Evolutionary conservation across 331 rosid genomes (phyloP).

Genomic region (Telfairia occidentalis): DNA sequence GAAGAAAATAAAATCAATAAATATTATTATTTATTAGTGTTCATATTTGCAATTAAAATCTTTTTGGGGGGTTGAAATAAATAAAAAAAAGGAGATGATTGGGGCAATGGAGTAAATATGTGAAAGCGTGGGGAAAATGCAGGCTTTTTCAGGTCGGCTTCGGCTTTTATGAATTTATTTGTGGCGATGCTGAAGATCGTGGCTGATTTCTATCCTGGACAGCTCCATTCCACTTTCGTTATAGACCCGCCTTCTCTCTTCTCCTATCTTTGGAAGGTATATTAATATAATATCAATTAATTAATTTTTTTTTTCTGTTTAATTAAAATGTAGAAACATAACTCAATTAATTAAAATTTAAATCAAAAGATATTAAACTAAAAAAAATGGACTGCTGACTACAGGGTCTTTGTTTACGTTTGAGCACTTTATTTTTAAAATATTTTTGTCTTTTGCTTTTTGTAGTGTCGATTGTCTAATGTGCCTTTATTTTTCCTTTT

Average conservation of each 20-base stretch:
- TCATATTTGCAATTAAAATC: neutral
- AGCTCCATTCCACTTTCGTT: conserved; percentile 55
- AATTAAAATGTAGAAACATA: too few relatives aligned
- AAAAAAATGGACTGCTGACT: too few relatives aligned
- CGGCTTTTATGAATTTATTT: conserved; percentile 69
- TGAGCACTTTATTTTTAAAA: neutral
- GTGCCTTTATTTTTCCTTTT: neutral
- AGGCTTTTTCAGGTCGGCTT: conserved; percentile 89
- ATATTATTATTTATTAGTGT: neutral
- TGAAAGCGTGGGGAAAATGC: conserved; percentile 20
- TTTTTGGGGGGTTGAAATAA: too few relatives aligned
- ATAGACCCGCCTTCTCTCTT: conserved; percentile 86
- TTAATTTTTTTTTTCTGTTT: neutral
- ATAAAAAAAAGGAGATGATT: neutral
- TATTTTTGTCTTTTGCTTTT: neutral
- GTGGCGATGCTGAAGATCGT: conserved; percentile 70
- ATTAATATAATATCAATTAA: neutral
- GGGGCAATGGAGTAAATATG: conserved; percentile 7
- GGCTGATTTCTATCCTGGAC: conserved; percentile 67
- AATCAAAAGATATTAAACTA: too few relatives aligned
- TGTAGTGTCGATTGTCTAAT: neutral
- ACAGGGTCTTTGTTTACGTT: neutral
- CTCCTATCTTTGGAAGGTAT: conserved; percentile 91
- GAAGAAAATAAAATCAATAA: neutral
- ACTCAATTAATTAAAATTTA: too few relatives aligned